Evolutionary conservation across 495 filamentous ascomycete genomes (phyloP).

Genomic region (Daldinia concentrica): DNA sequence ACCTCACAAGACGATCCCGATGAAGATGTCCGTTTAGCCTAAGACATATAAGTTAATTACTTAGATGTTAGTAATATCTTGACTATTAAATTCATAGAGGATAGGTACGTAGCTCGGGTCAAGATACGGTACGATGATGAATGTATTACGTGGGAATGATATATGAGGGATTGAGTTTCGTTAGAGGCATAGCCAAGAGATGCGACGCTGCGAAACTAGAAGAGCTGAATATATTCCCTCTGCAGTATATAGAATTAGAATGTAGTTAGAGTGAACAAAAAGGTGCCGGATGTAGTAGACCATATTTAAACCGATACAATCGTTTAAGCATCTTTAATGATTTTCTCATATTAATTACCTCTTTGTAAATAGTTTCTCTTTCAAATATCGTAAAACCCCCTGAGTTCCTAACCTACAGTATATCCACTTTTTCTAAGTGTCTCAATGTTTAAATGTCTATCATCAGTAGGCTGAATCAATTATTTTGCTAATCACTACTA

Average conservation of each 20-base stretch:
- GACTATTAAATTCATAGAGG: background rate
- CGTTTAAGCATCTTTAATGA: background rate
- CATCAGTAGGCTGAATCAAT: too few relatives aligned
- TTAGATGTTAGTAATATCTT: background rate
- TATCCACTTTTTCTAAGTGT: too few relatives aligned
- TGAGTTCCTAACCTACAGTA: too few relatives aligned
- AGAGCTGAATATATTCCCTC: slow-evolving; percentile 2
- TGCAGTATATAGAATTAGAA: too few relatives aligned
- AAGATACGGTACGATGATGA: slow-evolving; percentile 31
- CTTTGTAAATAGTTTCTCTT: too few relatives aligned
- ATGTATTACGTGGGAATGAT: slow-evolving; percentile 10
- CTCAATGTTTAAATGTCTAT: too few relatives aligned
- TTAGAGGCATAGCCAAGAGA: background rate
- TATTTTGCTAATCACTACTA: too few relatives aligned
- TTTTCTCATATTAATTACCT: background rate
- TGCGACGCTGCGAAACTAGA: background rate
- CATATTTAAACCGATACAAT: background rate
- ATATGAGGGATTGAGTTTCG: background rate
- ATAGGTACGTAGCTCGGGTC: background rate
- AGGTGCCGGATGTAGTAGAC: background rate
- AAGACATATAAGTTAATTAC: too few relatives aligned
- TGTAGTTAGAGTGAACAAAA: too few relatives aligned
- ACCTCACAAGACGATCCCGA: slow-evolving; percentile 87
- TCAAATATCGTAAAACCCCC: too few relatives aligned
- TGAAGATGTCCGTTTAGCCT: slow-evolving; percentile 95